Conservation (phyloP, 805 yeast genomes). For the Ogataea ramenticola region DNA sequence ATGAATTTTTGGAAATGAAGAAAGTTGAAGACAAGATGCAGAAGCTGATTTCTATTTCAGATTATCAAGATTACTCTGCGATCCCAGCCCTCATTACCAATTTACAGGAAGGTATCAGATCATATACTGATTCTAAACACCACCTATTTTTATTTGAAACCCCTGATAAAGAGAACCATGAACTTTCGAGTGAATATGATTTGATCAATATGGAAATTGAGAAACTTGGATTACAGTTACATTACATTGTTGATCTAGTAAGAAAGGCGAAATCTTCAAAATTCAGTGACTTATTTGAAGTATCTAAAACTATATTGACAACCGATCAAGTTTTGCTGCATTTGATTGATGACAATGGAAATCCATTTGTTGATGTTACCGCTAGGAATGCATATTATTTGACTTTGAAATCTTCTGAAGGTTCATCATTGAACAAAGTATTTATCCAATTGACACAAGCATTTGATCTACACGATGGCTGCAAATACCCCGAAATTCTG, state of each 20-base stretch:
- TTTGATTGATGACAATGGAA: constrained; percentile 50
- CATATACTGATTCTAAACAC: constrained; percentile 14
- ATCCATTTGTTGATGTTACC: constrained; percentile 69
- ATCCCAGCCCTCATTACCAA: constrained; percentile 10
- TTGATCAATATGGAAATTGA: constrained; percentile 22
- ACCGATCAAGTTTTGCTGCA: constrained; percentile 71
- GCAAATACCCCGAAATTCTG: constrained; percentile 65
- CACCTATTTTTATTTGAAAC: constrained; percentile 1
- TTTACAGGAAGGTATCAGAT: constrained; percentile 18
- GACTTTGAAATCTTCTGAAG: constrained; percentile 57
- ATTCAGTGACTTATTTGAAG: constrained; percentile 26
- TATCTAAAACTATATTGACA: constrained; percentile 48
- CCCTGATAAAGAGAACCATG: constrained; percentile 2
- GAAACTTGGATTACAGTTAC: constrained; percentile 15
- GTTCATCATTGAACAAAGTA: constrained; percentile 59
- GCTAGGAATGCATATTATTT: constrained; percentile 54
- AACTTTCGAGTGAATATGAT: constrained; percentile 1
- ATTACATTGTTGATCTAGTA: constrained; percentile 19
- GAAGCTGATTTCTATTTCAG: constrained; percentile 21
- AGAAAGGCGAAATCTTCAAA: constrained; percentile 20
- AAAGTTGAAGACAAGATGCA: constrained; percentile 33
- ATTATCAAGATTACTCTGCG: constrained; percentile 16
- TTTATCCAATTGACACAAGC: constrained; percentile 65
- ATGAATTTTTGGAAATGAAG: constrained; percentile 28
- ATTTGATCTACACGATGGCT: constrained; percentile 51